Conservation (phyloP, 768 basidiomycete species). For the Astraeus odoratus region DNA sequence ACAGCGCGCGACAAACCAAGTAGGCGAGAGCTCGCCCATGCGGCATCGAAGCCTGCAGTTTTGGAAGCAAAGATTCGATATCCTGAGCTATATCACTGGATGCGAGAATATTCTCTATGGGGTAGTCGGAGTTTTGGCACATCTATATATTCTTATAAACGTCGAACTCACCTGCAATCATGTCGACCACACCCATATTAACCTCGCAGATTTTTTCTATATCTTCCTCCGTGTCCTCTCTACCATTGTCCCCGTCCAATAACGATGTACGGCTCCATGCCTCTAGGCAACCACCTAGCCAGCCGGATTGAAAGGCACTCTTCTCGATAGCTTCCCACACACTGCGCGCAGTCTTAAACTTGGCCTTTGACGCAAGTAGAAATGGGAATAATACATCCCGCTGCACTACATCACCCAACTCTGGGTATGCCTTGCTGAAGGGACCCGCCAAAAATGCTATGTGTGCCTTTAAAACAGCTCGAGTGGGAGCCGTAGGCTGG, state of each 20-base stretch:
- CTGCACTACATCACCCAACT: slow-evolving; percentile 31
- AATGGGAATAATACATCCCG: slow-evolving; percentile 62
- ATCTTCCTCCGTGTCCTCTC: slow-evolving; percentile 23
- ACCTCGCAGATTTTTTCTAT: slow-evolving; percentile 40
- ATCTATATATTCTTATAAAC: background rate
- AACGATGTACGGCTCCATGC: slow-evolving; percentile 30
- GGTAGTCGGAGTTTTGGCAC: background rate
- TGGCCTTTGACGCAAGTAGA: slow-evolving; percentile 65
- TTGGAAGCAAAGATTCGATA: slow-evolving; percentile 43
- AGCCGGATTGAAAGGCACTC: slow-evolving; percentile 23
- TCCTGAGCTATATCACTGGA: slow-evolving; percentile 41
- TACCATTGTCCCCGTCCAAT: slow-evolving; percentile 15
- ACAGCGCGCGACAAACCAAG: slow-evolving; percentile 55
- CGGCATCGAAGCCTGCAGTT: slow-evolving; percentile 41
- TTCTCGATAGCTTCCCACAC: slow-evolving; percentile 68
- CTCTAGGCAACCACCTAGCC: slow-evolving; percentile 51
- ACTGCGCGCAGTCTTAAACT: slow-evolving; percentile 55
- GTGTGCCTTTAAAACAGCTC: slow-evolving; percentile 48
- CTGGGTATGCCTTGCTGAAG: slow-evolving; percentile 30
- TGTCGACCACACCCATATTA: slow-evolving; percentile 49
- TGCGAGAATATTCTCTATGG: slow-evolving; percentile 55
- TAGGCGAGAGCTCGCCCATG: slow-evolving; percentile 53
- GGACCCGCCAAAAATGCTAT: slow-evolving; percentile 47
- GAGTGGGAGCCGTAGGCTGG: slow-evolving; percentile 37
- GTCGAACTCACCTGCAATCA: slow-evolving; percentile 54